Evolutionary conservation across 2,329 filamentous ascomycete species (phyloP), one percentile per base, ranked within the genome.

Genomic region (Colletotrichum chrysophilum): DNA sequence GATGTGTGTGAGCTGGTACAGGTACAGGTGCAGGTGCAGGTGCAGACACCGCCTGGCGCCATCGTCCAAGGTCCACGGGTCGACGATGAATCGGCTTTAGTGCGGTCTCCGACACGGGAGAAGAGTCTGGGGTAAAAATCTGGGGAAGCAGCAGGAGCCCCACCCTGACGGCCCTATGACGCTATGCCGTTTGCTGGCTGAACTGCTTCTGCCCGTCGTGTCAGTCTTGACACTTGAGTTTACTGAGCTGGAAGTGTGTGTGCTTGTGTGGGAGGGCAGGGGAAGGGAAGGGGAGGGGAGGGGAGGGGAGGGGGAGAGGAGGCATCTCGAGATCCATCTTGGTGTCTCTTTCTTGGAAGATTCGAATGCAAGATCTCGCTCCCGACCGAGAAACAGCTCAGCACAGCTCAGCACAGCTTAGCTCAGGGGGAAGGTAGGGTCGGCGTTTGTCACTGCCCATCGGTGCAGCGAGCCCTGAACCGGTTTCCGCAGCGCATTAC

Each of bases 101-200:
- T 67, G 62, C 73, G 73, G 70, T 66, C 60, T 74, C 62, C 69
- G 62, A 62, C 58, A 34, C 58, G 58, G n/a, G 28, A 62, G 43
- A 48, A 52, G 58, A 67, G 71, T 76, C 71, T 71, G 74, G 74
- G 74, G 74, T 76, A 76, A 71, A 74, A 76, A 66, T 75, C 74
- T 74, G 74, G 74, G 74, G 74, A 75, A 76, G 30, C 21, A 43
- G 74, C 71, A n/a, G 18, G 18, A 52, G 48, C 13, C 66, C 66
- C 66, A 68, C 66, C 24, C 28, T 56, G 28, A 58, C 24, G 32
- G 32, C 56, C 36, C 26, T 26, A 62, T 52, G 56, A 62, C 67
- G 36, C 34, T 24, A 21, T 43, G 10, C 24, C 66, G 36, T 48
- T 24, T 56, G 43, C 12, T 48, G 66, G n/a, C 16, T 18, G 36